phyloP scores from a whole-genome alignment of 2,329 filamentous ascomycete genomes.

The Xylaria sp. region DNA sequence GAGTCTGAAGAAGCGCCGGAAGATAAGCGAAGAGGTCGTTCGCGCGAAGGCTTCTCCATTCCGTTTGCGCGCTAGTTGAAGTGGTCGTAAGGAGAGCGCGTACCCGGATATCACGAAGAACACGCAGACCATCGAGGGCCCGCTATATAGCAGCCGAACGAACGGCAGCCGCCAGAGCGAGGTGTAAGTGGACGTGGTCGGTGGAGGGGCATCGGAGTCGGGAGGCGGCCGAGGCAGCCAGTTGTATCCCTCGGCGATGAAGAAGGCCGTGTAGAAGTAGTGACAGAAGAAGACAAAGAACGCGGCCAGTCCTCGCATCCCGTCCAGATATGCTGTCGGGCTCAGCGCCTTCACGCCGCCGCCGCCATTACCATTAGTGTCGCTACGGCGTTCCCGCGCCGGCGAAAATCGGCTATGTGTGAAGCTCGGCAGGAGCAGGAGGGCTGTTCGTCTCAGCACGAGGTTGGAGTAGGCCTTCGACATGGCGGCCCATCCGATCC shows the following conservation, averaged over 20 bases:
- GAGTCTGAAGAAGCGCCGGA: constrained; percentile 63
- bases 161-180: constrained; percentile 63
- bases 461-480: constrained; percentile 46
- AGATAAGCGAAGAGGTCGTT: constrained; percentile 61
- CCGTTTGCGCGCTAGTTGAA: constrained; percentile 54
- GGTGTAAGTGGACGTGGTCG: constrained; percentile 51
- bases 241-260: constrained; percentile 59
- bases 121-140: constrained; percentile 66
- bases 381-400: constrained; percentile 25
- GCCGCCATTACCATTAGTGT: constrained; percentile 48
- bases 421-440: constrained; percentile 66
- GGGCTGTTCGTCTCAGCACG: constrained; percentile 51
- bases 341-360: constrained; percentile 54
- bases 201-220: constrained; percentile 1
- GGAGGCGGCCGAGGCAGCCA: constrained; percentile 23
- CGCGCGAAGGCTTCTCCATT: constrained; percentile 50
- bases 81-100: constrained; percentile 64
- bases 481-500: constrained; percentile 49
- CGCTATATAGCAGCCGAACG: constrained; percentile 64
- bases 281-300: constrained; percentile 68
- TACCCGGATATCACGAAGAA: constrained; percentile 73
- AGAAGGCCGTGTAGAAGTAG: constrained; percentile 63
- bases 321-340: constrained; percentile 68
- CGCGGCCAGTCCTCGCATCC: constrained; percentile 66
- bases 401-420: constrained; percentile 54